A percentile compares a stretch with the other conserved stretches of the same genome.
These are phyloP conservation scores for Chimonanthus salicifolius DNA, from an alignment of 164 flowering plant species.

Conservation along the genomic window DNA sequence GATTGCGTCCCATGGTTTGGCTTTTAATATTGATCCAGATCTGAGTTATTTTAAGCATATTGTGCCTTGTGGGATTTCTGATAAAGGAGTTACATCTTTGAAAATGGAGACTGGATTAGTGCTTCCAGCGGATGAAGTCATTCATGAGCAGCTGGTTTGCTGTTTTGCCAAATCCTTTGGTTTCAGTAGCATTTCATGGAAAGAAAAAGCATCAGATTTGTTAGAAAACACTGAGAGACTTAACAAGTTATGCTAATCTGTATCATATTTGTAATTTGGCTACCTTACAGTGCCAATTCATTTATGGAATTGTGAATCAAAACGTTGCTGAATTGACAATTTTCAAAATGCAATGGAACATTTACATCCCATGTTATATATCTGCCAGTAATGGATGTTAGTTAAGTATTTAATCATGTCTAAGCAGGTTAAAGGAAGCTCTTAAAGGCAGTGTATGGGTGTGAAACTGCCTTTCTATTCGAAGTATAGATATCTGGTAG, in stretches of 20 bases:
- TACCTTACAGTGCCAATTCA: neutral
- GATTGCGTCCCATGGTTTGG: constrained; percentile 88
- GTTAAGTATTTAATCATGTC: neutral
- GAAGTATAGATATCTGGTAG: neutral
- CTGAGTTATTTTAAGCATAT: constrained; percentile 71
- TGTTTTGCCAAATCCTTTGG: constrained; percentile 61
- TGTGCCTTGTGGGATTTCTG: constrained; percentile 91
- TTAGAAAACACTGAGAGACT: constrained; percentile 1
- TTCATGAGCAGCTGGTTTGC: constrained; percentile 73
- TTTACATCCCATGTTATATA: too few species aligned
- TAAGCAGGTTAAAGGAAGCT: neutral
- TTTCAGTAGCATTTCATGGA: constrained; percentile 35
- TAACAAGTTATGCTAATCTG: neutral
- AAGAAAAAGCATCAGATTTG: constrained; percentile 27
- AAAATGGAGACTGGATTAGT: constrained; percentile 48
- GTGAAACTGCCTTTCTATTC: neutral
- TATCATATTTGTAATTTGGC: constrained; percentile 2
- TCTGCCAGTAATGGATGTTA: neutral
- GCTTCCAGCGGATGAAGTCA: constrained; percentile 69
- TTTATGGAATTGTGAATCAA: neutral
- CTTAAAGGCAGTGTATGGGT: neutral
- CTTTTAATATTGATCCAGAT: constrained; percentile 92
- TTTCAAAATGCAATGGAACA: neutral
- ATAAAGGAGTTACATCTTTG: constrained; percentile 85
- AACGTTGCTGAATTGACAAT: neutral